Evolutionary conservation across 2,329 filamentous ascomycete species (phyloP), one percentile per base, ranked within the genome.

Genomic region (Lachnum nothofagi): DNA sequence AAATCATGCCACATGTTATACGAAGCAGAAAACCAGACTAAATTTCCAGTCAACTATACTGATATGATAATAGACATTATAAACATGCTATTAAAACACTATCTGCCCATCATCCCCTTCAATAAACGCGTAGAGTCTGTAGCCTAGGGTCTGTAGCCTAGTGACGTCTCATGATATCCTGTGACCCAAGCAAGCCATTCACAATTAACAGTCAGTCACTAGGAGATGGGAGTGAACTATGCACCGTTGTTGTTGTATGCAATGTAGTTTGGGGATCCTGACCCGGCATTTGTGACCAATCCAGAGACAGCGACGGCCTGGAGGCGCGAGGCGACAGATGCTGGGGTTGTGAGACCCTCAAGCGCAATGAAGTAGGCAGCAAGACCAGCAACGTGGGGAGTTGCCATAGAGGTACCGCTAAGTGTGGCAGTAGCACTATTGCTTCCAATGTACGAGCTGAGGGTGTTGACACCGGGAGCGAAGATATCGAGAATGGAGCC

Each of bases 311-410:
- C 59, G 31, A 74, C 60, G 2, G 63, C 51, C 46, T 63, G 53
- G 33, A 75, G 65, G 44, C 68, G 64, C 17, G 59, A 33, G 24
- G 62, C 62, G 4, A 76, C 68, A 27, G 64, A 68, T 44, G 67
- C 63, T 5, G 72, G 71, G 4, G 63, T 67, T 34, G 46, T 62
- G 50, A 70, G 63, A 1, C 66, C 66, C 55, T 74, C 70, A 1
- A 71, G 56, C 4, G 58, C 62, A 70, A 87, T 81, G 25, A 88
- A 68, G 67, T 87, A 88, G 23, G 82, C 82, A 12, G 80, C 81
- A 3, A 88, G 71, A 41, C 85, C 85, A 41, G 80, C 76, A 46
- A 87, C 74, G 63, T 86, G 83, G 1, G 84, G 84, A 10, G 76
- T 76, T 22, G 84, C 82, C 80, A 83, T 83, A 38, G 74, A 80